A percentile compares a stretch with the other conserved stretches of the same genome.
Evolutionary conservation across 2,329 filamentous ascomycete species (phyloP).

Genomic region (Xylaria sp.): DNA sequence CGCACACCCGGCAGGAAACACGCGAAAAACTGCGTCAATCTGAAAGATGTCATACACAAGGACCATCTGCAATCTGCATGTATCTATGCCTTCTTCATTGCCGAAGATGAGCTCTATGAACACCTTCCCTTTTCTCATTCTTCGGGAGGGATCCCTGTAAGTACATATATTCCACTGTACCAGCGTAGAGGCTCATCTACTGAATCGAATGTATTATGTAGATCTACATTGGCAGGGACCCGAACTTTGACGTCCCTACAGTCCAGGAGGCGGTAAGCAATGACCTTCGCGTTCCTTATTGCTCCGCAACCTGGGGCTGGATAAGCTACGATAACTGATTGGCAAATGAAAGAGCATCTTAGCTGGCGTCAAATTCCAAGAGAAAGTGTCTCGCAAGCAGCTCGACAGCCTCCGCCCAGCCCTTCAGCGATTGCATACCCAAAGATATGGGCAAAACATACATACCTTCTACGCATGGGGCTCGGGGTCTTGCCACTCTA

Average conservation of each 20-base stretch:
- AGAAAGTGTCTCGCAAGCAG: conserved; percentile 37
- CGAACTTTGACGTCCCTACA: conserved; percentile 37
- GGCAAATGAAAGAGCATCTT: conserved; percentile 11
- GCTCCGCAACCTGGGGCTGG: background rate
- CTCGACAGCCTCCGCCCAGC: conserved; percentile 33
- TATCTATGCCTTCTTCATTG: conserved; percentile 43
- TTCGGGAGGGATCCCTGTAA: conserved; percentile 38
- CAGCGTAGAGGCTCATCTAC: background rate
- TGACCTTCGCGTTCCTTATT: background rate
- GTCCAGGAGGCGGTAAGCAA: conserved; percentile 27
- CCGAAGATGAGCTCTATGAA: conserved; percentile 39
- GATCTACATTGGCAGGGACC: conserved; percentile 44
- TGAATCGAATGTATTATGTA: conserved; percentile 2
- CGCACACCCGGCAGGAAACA: conserved; percentile 42
- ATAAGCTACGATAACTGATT: background rate
- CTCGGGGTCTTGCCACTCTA: conserved; percentile 41
- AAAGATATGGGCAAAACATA: conserved; percentile 41
- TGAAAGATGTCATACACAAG: conserved; percentile 42
- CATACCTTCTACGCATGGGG: conserved; percentile 43
- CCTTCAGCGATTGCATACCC: conserved; percentile 34
- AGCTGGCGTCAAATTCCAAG: conserved; percentile 33
- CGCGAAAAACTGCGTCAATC: conserved; percentile 43
- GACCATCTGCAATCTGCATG: conserved; percentile 43
- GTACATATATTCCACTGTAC: conserved; percentile 2
- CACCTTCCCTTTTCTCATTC: conserved; percentile 33